Evolutionary conservation across 1,284 basidiomycete genomes (phyloP).

Genomic region (Apiotrichum domesticum): DNA sequence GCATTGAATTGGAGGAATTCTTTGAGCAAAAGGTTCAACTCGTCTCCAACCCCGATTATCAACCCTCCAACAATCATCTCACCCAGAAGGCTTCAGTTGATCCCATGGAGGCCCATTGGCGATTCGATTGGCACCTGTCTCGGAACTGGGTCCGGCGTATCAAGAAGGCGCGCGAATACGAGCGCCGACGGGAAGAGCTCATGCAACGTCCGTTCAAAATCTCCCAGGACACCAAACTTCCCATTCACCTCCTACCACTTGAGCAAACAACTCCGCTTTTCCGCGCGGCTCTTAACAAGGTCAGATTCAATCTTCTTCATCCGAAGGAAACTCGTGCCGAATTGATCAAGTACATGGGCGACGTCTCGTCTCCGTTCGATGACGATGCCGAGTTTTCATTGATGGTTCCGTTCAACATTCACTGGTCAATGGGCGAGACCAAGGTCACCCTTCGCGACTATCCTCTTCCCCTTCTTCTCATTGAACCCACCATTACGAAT

Average conservation of each 20-base stretch:
- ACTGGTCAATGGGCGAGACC: conserved; percentile 61
- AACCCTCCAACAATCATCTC: conserved; percentile 14
- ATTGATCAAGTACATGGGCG: conserved; percentile 53
- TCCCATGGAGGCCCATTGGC: conserved; percentile 64
- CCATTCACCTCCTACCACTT: conserved; percentile 49
- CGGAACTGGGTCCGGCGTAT: conserved; percentile 67
- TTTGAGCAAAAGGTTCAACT: conserved; percentile 67
- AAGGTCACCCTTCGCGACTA: conserved; percentile 69
- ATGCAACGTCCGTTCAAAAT: conserved; percentile 32
- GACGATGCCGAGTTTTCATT: conserved; percentile 68
- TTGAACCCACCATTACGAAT: conserved; percentile 33
- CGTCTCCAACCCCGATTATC: conserved; percentile 45
- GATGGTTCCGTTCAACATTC: conserved; percentile 75
- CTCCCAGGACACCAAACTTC: conserved; percentile 39
- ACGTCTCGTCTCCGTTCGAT: conserved; percentile 54
- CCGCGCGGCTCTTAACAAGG: conserved; percentile 59
- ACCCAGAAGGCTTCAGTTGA: conserved; percentile 52
- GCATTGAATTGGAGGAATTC: conserved; percentile 70
- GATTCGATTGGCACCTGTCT: conserved; percentile 69
- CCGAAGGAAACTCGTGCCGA: conserved; percentile 51
- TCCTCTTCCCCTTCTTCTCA: conserved; percentile 52
- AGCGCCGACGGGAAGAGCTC: conserved; percentile 46
- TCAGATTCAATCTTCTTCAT: conserved; percentile 57
- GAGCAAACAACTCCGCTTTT: conserved; percentile 64
- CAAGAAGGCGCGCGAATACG: conserved; percentile 46